Evolutionary conservation across 371 early-diverging fungal genomes (phyloP), one percentile per base, ranked within the genome.

Genomic region (Phascolomyces articulosus): DNA sequence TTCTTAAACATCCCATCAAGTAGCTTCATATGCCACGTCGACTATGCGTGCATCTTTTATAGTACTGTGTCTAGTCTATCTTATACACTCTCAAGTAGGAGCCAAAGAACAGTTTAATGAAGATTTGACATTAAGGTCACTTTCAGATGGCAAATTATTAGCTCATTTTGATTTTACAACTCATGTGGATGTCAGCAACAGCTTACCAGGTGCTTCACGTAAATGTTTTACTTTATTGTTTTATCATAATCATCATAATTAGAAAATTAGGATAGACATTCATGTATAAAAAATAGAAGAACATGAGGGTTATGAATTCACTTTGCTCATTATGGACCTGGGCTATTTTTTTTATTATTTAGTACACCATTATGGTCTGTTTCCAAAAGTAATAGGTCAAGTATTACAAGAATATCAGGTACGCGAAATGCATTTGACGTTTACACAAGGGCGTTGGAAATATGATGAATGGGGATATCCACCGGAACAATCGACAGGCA

Each of bases 401-500:
- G 86, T 96, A 23, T 78, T 94, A 15, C 87, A 90, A 58, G 76
- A 83, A 20, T 92, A 86, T 71, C 79, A 85, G 38, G 92, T 95
- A 7, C 79, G 80, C 20, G 92, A 92, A 64, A 80, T 97, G 68
- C 91, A 93, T 67, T 78, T 98, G 63, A 84, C 93, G 0, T 95
- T 96, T 71, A 93, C 97, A 0, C 95, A 95, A 69, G 97, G 97
- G 31, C 74, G 89, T 29, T 95, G 96, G 96, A 84, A 89, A 49
- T 86, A 90, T 70, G 85, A 85, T 21, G 77, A 85, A 51, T 95
- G 95, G 95, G 95, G 93, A 0, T 82, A 87, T 62, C 86, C 86
- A 13, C 75, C 82, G 4, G 75, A 75, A 3, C 75, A 83, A 24
- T 85, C 87, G 9, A 82, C 78, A 29, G 88, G 92, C 8, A 85